These are phyloP conservation scores for Psilocybe cubensis DNA, from an alignment of 768 basidiomycete genomes.

Conservation along the genomic window DNA sequence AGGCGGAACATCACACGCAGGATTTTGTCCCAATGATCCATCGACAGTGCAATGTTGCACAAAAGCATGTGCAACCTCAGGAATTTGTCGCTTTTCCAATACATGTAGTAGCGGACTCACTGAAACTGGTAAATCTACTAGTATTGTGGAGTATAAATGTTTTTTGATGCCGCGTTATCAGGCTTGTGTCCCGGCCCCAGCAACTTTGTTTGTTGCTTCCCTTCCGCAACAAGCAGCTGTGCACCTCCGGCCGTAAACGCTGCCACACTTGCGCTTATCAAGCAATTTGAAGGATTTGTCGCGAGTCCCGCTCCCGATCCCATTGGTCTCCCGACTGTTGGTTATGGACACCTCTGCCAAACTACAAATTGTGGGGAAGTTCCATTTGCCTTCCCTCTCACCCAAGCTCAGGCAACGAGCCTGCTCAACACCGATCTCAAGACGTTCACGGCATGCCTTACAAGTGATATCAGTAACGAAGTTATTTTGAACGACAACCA, in stretches of 20 bases:
- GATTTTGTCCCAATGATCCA: constrained; percentile 33
- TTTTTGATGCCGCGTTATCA: constrained; percentile 3
- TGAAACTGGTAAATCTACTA: constrained; percentile 17
- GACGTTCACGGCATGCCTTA: constrained; percentile 26
- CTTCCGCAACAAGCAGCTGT: constrained; percentile 1
- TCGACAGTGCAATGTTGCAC: constrained; percentile 29
- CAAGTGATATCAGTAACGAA: constrained; percentile 21
- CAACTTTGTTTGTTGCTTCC: constrained; percentile 30
- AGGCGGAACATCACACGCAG: constrained; percentile 24
- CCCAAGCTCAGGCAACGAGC: constrained; percentile 25
- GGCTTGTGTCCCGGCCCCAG: constrained; percentile 32
- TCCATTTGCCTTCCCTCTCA: constrained; percentile 34
- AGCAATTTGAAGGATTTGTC: constrained; percentile 36
- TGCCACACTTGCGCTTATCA: constrained; percentile 31
- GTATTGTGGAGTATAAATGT: neutral
- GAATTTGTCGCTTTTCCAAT: constrained; percentile 28
- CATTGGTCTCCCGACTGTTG: constrained; percentile 39
- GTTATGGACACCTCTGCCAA: constrained; percentile 36
- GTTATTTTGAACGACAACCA: constrained; percentile 36
- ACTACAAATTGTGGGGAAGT: constrained; percentile 31
- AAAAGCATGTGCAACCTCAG: constrained; percentile 29
- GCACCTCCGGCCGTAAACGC: constrained; percentile 23
- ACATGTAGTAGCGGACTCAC: constrained; percentile 26
- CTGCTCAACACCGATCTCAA: constrained; percentile 31
- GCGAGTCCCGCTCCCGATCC: constrained; percentile 33